Percentiles rank a stretch among this genome's conserved stretches.
Conservation (phyloP, 2,329 filamentous ascomycete genomes). For the Pseudogymnoascus sp. region DNA sequence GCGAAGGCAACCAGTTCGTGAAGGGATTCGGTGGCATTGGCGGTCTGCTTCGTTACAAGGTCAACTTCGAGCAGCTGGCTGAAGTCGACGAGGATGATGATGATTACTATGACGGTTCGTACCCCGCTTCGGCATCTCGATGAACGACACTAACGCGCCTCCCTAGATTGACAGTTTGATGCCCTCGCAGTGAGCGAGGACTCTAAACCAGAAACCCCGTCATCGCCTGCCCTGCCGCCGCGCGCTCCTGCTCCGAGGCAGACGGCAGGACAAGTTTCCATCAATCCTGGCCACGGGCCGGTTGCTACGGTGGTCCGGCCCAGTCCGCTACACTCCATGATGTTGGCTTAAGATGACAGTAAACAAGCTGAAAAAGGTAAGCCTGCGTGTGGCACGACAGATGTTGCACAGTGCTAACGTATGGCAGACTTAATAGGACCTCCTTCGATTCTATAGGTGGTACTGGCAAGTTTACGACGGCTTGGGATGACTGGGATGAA, state of each 20-base stretch:
- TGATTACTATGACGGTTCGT: conserved; percentile 72
- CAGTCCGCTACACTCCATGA: conserved; percentile 62
- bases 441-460: background rate
- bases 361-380: conserved; percentile 3
- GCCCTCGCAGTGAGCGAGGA: conserved; percentile 85
- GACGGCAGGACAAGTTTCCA: conserved; percentile 35
- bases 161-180: conserved; percentile 77
- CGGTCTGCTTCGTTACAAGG: conserved; percentile 95
- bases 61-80: conserved; percentile 98
- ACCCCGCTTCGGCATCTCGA: background rate
- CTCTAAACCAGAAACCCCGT: conserved; percentile 56
- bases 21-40: conserved; percentile 99
- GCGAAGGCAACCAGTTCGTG: conserved; percentile 98
- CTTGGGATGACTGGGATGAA: conserved; percentile 9
- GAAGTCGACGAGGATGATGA: conserved; percentile 88
- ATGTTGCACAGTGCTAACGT: background rate
- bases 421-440: background rate
- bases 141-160: conserved; percentile 12
- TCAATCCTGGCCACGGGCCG: conserved; percentile 29
- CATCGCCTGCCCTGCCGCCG: conserved; percentile 36
- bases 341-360: conserved; percentile 37
- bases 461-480: conserved; percentile 7
- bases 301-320: conserved; percentile 45
- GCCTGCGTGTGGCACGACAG: background rate
- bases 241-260: conserved; percentile 37